Conservation (phyloP, 176 grass and related monocot species). For the Aegilops bicornis region DNA sequence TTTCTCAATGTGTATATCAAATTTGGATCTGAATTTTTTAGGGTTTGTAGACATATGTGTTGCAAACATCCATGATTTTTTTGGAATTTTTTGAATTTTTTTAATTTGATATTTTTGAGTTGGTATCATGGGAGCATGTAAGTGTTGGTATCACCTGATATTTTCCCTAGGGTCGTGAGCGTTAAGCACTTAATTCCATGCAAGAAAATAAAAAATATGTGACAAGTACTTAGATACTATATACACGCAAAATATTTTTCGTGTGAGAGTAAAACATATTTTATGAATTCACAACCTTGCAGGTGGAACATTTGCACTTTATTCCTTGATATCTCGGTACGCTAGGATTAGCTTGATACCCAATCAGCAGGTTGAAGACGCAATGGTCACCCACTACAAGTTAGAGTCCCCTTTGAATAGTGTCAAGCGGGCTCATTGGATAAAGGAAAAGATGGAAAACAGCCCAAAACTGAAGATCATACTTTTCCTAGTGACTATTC, state of each 20-base stretch:
- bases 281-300: conserved; percentile 27
- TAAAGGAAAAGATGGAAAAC: conserved; percentile 62
- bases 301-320: conserved; percentile 82
- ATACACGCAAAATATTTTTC: background rate
- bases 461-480: conserved; percentile 40
- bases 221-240: conserved; percentile 2
- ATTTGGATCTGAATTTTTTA: no score
- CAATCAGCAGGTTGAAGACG: conserved; percentile 70
- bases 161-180: background rate
- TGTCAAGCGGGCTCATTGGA: conserved; percentile 45
- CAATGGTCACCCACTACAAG: conserved; percentile 54
- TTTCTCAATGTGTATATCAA: no score
- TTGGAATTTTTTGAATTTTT: no score
- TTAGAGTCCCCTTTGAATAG: conserved; percentile 40
- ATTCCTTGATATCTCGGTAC: conserved; percentile 77
- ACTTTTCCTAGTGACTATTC: conserved; percentile 65
- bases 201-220: background rate
- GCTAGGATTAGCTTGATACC: conserved; percentile 69
- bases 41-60: no score
- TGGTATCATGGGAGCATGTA: no score
- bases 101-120: no score
- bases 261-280: conserved; percentile 2
- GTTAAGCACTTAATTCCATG: background rate
- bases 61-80: no score
- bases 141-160: no score